Base-by-base conservation (phyloP, 345 rosid species). In the Zanthoxylum bungeanum region DNA sequence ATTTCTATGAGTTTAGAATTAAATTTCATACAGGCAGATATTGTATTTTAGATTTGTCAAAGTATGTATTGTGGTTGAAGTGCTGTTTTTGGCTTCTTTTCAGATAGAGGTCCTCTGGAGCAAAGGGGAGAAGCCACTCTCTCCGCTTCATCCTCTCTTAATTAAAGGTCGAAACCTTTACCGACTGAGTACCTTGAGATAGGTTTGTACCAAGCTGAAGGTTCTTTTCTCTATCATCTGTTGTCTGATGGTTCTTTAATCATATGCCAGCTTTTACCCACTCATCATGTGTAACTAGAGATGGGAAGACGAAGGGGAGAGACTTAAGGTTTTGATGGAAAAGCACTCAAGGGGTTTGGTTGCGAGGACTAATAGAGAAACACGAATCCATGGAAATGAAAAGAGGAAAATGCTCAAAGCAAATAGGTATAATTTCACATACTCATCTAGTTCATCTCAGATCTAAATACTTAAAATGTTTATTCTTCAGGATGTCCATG, bases 41-140 rank as follows among this genome's bases (percentile, higher is more conserved):
- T 19, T 51, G 63, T 49, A 27, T 9, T 39, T 62, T 53, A 17
- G 4, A 8, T n/a, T 52, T 2, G 36, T 55, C 22, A 57, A 9
- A 61, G 61, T 5, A 16, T 22, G 52, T 33, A 28, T 57, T 0
- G 36, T 49, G 37, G 8, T 66, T 57, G 47, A 68, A 60, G 39
- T 50, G 37, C 21, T 72, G 1, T 37, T 39, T 49, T 53, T 70
- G 46, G 70, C 47, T 71, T 69, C n/a, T n/a, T 71, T 69, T 71
- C 81, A 88, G 89, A 72, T 88, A 65, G 93, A 88, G 73, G 90
- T 88, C 68, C 85, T 88, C 5, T 88, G 90, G 93, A 84, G 89
- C 79, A 84, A 76, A 80, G 90, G 93, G 71, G 81, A 77, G 64
- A 88, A 81, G 58, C 85, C 89, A 57, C 73, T 80, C 58, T 80